Conservation (phyloP, 257 asterid genomes). For the Leptodermis oblonga region DNA sequence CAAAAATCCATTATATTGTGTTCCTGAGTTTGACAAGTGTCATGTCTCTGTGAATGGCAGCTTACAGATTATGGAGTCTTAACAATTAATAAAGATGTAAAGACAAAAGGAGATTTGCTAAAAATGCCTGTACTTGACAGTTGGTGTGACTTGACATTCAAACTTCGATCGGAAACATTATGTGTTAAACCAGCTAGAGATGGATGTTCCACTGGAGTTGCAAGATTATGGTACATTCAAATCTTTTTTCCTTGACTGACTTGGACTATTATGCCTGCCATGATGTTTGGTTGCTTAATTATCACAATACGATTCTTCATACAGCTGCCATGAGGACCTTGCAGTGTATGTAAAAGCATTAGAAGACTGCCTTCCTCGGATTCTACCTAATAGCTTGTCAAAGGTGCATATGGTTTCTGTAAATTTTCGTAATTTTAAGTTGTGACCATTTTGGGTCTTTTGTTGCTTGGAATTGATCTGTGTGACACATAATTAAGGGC, state of each 20-base stretch:
- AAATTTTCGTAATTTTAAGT: not conserved
- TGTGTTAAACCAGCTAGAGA: conserved; percentile 91
- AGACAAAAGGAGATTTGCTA: conserved; percentile 50
- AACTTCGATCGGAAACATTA: conserved; percentile 54
- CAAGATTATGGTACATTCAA: conserved; percentile 60
- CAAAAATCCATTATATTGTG: not conserved
- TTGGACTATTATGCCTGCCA: not conserved
- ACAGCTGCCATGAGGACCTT: conserved; percentile 68
- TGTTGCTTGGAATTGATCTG: not conserved
- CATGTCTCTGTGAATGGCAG: conserved; percentile 36
- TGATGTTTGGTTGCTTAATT: not conserved
- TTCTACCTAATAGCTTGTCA: conserved; percentile 78
- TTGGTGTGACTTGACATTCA: conserved; percentile 66
- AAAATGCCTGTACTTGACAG: conserved; percentile 32
- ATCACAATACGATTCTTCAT: conserved; percentile 14
- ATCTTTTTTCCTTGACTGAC: not conserved
- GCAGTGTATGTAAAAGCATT: conserved; percentile 57
- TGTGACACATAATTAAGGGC: too few relatives aligned
- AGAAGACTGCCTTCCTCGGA: conserved; percentile 50
- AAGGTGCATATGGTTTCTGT: conserved; percentile 41
- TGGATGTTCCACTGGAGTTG: conserved; percentile 96
- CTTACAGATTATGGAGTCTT: conserved; percentile 65
- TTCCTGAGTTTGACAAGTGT: conserved; percentile 13
- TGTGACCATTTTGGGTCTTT: not conserved
- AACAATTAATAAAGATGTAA: conserved; percentile 66